Base-by-base conservation (phyloP, 805 yeast species). In the Candida sanyiensis region DNA sequence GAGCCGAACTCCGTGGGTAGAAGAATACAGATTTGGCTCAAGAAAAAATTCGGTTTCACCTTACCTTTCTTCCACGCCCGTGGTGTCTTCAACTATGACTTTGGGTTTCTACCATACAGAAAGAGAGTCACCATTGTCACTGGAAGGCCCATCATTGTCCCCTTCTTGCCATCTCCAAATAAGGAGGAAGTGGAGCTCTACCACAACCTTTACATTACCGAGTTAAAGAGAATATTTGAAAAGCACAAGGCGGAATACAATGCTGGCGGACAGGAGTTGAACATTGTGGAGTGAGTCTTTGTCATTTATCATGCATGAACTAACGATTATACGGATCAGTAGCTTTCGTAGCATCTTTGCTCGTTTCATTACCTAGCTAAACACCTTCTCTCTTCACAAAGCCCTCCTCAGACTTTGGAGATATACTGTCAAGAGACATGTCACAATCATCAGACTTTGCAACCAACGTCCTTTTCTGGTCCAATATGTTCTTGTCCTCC, bases 61-160 rank as follows among this genome's bases (percentile, higher is more conserved):
- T 53, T 93, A 5, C 98, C 98, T 1, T 74, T 93, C 35, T 83
- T 93, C 63, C 81, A 85, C 56, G 96, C 96, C 1, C 69, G 97
- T 32, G 97, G 97, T 0, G 69, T 93, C 1, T 89, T 90, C 62
- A 86, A 90, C 52, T 85, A 89, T 52, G 96, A 88, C 56, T 85
- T 83, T 63, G 98, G 98, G 0, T 62, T 93, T 22, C 61, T 93
- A 41, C 97, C 98, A 2, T 89, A 76, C 57, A 70, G 97, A 48
- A 73, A 80, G 38, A 85, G 85, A 3, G 80, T 93, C 39, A 71
- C 84, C 45, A 69, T 93, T 11, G 94, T 85, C 42, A 65, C 77
- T 24, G 95, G 94, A 0, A 63, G 61, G 17, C 89, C 94, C 5
- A 77, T 81, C 18, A 63, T 67, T 35, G 68, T 80, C 5, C 83